Percentiles rank a stretch among this genome's conserved stretches.
Conservation (phyloP, 495 filamentous ascomycete species). For the Podospora bellae-mahoneyi region DNA sequence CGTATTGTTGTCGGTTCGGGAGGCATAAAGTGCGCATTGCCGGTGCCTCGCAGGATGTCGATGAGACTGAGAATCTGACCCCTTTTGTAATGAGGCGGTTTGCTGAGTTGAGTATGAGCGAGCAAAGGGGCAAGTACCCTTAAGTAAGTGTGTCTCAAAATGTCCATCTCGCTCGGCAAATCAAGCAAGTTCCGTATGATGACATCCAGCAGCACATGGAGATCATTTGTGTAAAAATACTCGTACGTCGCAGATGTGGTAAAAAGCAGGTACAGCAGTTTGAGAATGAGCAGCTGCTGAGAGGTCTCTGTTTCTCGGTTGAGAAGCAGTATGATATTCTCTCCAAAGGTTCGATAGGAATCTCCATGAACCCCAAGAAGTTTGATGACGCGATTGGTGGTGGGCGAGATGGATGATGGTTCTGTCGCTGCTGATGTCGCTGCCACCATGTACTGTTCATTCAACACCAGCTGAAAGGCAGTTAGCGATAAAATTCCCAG, state of each 20-base stretch:
- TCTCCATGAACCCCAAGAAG: constrained; percentile 73
- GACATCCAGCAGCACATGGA: constrained; percentile 91
- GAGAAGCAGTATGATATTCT: constrained; percentile 93
- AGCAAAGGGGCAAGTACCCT: constrained; percentile 88
- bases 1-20: constrained; percentile 85
- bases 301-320: constrained; percentile 95
- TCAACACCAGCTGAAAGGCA: constrained; percentile 73
- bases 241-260: constrained; percentile 87
- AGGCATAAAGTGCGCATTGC: constrained; percentile 80
- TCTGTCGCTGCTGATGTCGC: constrained; percentile 56
- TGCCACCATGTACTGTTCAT: constrained; percentile 96
- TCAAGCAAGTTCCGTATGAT: constrained; percentile 94
- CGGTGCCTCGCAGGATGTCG: constrained; percentile 56
- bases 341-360: constrained; percentile 88
- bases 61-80: constrained; percentile 78
- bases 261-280: constrained; percentile 91
- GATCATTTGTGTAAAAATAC: constrained; percentile 97
- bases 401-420: constrained; percentile 45
- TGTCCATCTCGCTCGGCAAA: constrained; percentile 73
- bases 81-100: constrained; percentile 85
- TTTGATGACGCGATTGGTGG: constrained; percentile 94
- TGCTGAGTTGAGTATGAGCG: constrained; percentile 81
- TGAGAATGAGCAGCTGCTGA: constrained; percentile 89
- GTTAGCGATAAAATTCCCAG: constrained; percentile 4
- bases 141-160: constrained; percentile 94